Conservation (phyloP, 2,329 filamentous ascomycete species). For the Fusarium mundagurra region DNA sequence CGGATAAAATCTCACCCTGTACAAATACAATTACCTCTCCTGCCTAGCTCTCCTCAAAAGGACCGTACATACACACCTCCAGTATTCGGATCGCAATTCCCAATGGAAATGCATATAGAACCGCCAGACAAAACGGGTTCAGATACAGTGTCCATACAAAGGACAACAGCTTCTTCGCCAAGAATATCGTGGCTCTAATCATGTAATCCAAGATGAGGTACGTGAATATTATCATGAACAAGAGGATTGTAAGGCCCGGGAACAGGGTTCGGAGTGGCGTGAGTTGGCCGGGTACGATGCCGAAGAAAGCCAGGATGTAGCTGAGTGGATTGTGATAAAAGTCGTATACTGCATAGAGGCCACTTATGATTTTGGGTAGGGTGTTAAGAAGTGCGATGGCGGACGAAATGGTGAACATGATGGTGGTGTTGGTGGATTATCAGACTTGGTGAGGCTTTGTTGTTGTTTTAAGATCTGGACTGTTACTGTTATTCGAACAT, state of each 20-base stretch:
- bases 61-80: background rate
- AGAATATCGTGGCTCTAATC: accelerated
- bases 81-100: background rate
- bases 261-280: background rate
- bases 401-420: background rate
- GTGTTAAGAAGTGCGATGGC: accelerated
- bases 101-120: background rate
- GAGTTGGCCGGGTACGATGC: background rate
- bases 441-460: accelerated
- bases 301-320: background rate
- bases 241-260: accelerated
- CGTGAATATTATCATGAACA: background rate
- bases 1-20: too few species aligned
- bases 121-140: accelerated
- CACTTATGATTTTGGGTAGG: background rate
- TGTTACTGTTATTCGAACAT: background rate
- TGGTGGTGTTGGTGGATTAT: accelerated
- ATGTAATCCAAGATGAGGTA: accelerated
- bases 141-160: background rate
- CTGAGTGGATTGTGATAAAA: background rate
- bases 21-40: too few species aligned
- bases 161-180: background rate
- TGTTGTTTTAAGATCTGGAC: accelerated
- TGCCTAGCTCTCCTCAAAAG: too few species aligned
- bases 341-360: background rate